phyloP scores from a whole-genome alignment of 352 stramenopile genomes.

The Globisporangium emineosum region DNA sequence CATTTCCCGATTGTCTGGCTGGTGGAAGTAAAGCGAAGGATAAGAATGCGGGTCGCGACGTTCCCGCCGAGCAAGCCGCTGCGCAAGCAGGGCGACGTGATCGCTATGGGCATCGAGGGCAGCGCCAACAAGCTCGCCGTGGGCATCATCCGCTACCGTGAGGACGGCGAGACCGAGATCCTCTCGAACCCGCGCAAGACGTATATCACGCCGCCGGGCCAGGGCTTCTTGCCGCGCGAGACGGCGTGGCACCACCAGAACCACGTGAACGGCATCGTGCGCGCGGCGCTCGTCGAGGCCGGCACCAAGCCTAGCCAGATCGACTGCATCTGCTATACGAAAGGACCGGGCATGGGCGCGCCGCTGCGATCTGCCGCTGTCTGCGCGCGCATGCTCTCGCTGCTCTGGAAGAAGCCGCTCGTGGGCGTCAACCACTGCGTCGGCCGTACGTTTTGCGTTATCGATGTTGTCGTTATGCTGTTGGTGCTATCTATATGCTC shows the following conservation, averaged over 20 bases:
- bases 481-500: not conserved
- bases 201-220: conserved; percentile 96
- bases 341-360: conserved; percentile 98
- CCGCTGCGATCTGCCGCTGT: conserved; percentile 96
- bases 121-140: conserved; percentile 98
- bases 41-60: conserved; percentile 12
- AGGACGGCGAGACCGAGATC: conserved; percentile 88
- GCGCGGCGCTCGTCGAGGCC: conserved; percentile 92
- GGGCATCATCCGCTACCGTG: conserved; percentile 75
- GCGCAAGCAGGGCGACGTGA: conserved; percentile 69
- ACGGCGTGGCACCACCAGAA: conserved; percentile 99
- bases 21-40: conserved; percentile 2
- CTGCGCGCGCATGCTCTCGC: conserved; percentile 91
- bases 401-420: conserved; percentile 95
- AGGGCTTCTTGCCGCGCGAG: conserved; percentile 98
- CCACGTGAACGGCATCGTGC: conserved; percentile 94
- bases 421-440: conserved; percentile 99
- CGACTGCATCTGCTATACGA: conserved; percentile 95
- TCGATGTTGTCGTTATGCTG: conserved; percentile 2
- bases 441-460: conserved; percentile 64
- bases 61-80: conserved; percentile 28
- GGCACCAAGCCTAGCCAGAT: conserved; percentile 82
- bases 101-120: conserved; percentile 98
- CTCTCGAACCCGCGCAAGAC: conserved; percentile 99
- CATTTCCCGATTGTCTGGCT: conserved; percentile 15